Conservation (phyloP, 2,329 filamentous ascomycete species). For the Penicillium corylophilum region DNA sequence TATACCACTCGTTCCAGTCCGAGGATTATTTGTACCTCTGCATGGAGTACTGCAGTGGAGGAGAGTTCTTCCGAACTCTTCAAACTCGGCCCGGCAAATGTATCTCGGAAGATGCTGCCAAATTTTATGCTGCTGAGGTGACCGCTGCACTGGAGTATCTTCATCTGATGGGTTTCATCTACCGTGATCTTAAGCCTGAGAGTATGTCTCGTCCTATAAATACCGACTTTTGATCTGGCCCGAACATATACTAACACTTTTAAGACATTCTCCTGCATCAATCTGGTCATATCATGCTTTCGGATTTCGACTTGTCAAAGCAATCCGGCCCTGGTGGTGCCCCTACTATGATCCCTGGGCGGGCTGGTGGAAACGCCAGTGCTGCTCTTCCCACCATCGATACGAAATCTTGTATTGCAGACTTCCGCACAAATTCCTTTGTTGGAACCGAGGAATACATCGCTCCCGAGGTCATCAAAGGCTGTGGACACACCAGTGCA, state of each 20-base stretch:
- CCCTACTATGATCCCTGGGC: constrained; percentile 95
- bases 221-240: not conserved
- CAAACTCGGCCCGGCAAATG: constrained; percentile 97
- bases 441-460: constrained; percentile 99
- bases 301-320: constrained; percentile 97
- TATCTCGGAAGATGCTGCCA: constrained; percentile 92
- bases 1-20: constrained; percentile 99
- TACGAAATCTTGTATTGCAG: constrained; percentile 95
- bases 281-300: constrained; percentile 99
- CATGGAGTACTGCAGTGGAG: constrained; percentile 99
- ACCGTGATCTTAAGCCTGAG: constrained; percentile 95
- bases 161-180: constrained; percentile 99
- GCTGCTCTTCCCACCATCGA: constrained; percentile 94
- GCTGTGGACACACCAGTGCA: constrained; percentile 94
- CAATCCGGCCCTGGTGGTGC: constrained; percentile 95
- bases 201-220: constrained; percentile 59
- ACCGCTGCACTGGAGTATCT: constrained; percentile 95
- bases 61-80: constrained; percentile 92
- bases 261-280: constrained; percentile 92
- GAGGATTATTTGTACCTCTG: constrained; percentile 98
- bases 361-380: constrained; percentile 74
- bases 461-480: constrained; percentile 97
- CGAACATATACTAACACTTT: constrained; percentile 31
- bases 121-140: constrained; percentile 96
- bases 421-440: constrained; percentile 98